phyloP scores from a whole-genome alignment of 1,139 yeast genomes.

The Schwanniomyces etchellsii region DNA sequence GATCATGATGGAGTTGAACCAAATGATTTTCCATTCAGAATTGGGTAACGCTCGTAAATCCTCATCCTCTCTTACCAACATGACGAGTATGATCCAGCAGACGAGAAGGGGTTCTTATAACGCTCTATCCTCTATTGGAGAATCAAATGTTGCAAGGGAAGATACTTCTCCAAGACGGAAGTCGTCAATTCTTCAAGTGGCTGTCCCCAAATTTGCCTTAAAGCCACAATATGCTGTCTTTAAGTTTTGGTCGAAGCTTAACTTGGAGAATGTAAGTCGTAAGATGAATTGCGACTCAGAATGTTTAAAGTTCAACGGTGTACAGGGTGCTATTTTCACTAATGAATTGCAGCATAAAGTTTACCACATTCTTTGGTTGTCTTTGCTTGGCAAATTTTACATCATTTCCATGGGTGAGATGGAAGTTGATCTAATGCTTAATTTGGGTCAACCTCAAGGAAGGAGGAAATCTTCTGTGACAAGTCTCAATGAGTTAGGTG shows the following conservation, averaged over 20 bases:
- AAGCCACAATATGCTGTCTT: conserved; percentile 21
- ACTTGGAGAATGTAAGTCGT: conserved; percentile 5
- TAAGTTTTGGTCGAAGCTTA: conserved; percentile 6
- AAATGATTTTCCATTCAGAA: conserved; percentile 29
- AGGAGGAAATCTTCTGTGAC: conserved; percentile 35
- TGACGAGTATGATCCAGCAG: conserved; percentile 20
- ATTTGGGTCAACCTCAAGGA: conserved; percentile 9
- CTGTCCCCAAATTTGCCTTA: conserved; percentile 27
- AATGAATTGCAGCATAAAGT: conserved; percentile 36
- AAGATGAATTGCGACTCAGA: conserved; percentile 29
- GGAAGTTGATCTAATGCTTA: conserved; percentile 15
- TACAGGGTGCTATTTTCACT: conserved; percentile 36
- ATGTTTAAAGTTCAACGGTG: conserved; percentile 12
- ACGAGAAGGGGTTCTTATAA: conserved; percentile 18
- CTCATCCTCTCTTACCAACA: conserved; percentile 30
- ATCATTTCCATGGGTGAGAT: conserved; percentile 36
- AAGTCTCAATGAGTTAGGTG: conserved; percentile 37
- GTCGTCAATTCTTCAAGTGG: conserved; percentile 20
- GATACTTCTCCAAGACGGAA: conserved; percentile 14
- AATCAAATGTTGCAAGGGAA: conserved; percentile 4
- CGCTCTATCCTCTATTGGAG: conserved; percentile 18
- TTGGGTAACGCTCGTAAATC: conserved; percentile 28
- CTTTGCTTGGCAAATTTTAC: conserved; percentile 14
- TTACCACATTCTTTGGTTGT: conserved; percentile 31
- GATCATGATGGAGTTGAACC: conserved; percentile 33